A percentile compares a stretch with the other conserved stretches of the same genome.
Conservation (phyloP, 441 rosid species). For the Brassica hybrid region DNA sequence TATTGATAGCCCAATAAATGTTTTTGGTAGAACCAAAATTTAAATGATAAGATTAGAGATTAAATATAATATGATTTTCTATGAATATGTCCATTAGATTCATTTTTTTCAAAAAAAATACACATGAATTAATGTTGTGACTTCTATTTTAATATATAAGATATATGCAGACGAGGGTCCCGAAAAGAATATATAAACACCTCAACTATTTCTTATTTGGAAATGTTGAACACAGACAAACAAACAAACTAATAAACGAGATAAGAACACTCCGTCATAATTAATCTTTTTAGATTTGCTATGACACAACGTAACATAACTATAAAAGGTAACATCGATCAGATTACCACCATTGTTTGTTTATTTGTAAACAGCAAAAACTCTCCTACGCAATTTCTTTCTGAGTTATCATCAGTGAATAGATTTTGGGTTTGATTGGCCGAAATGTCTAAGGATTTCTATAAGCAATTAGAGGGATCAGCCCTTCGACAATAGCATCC, state of each 20-base stretch:
- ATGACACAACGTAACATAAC: neutral
- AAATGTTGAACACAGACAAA: neutral
- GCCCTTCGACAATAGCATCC: neutral
- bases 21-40: no score
- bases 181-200: neutral
- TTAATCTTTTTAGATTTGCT: neutral
- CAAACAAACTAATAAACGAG: no score
- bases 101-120: no score
- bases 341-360: slow-evolving; percentile 3
- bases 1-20: no score
- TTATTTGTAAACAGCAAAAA: neutral
- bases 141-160: no score
- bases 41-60: no score
- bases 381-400: neutral
- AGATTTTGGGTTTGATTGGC: neutral
- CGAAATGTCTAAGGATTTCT: neutral
- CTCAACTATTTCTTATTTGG: neutral
- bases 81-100: no score
- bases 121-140: no score
- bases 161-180: neutral
- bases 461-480: neutral
- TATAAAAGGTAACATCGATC: neutral
- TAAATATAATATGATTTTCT: no score
- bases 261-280: neutral
- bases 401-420: neutral